Evolutionary conservation across 805 yeast species (phyloP), one percentile per base, ranked within the genome.

Genomic region (Candida oleophila): DNA sequence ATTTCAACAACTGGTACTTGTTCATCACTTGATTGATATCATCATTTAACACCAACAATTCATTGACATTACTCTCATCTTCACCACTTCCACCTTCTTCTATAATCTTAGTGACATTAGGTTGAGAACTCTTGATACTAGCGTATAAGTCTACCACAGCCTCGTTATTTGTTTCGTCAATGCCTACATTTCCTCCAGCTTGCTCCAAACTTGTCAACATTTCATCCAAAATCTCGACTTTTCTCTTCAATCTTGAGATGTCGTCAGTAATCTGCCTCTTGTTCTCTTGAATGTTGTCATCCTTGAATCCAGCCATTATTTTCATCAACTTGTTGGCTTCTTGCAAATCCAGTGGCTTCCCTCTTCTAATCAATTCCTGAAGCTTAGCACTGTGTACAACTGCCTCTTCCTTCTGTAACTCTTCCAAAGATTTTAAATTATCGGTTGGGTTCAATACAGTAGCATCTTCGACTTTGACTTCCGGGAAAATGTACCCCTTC

Each of bases 321-420:
- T 92, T 90, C 99, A 94, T 94, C 65, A 94, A 77, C 56, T 87
- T 89, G 66, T 94, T 94, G 38, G 99, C 99, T 66, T 94, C 99
- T 57, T 85, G 88, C 60, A 94, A 78, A 68, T 94, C 99, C 52
- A 85, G 87, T 4, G 99, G 98, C 64, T 88, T 86, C 37, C 98
- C 99, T 57, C 97, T 80, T 68, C 98, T 83, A 51, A 94, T 87
- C 51, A 94, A 77, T 66, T 94, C 99, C 68, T 94, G 99, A 53
- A 94, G 78, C 69, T 94, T 94, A 15, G 99, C 98, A 52, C 88
- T 80, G 61, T 91, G 97, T 1, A 95, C 97, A 42, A 89, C 74
- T 47, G 88, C 85, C 68, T 94, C 99, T 64, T 94, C 99, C 53
- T 83, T 81, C 68, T 89, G 96, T 47, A 94, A 77, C 59, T 94